Evolutionary conservation across 202 grass and related monocot species (phyloP), one percentile per base, ranked within the genome.

Genomic region (Panicum virgatum): DNA sequence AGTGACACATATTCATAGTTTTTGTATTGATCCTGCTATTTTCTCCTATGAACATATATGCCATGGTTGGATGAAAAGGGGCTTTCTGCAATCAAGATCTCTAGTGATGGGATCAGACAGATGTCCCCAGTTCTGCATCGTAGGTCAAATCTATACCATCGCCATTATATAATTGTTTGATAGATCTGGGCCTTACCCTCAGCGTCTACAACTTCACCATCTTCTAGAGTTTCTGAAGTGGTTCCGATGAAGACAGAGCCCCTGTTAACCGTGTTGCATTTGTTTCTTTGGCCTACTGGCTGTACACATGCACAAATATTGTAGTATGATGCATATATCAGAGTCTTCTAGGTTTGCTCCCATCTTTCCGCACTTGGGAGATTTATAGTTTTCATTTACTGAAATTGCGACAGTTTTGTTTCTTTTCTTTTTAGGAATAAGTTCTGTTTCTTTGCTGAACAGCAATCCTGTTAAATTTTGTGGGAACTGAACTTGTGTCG

Each of bases 141-240:
- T 82, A 73, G 79, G 66, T 88, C 46, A 72, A 30, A 39, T 50
- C 39, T 76, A 63, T 81, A 23, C 25, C 56, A 72, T 82, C 60
- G 2, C 0, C 0, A 52, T 39, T 69, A n/a, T 45, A 30, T 7
- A 89, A 86, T 86, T 38, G 62, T 75, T 62, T 46, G 61, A 68
- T 88, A 80, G 32, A 63, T 78, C 13, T 51, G 58, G 57, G 29
- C 38, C 22, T 61, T 51, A 11, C 22, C 25, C 72, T 67, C 27
- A 61, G 7, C 26, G n/a, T 78, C 56, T 44, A 44, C 25, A 32
- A 26, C 32, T 57, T 69, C 12, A 66, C 45, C 45, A 37, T 68
- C 60, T 36, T 30, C 29, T 79, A 79, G 12, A 74, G 26, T 66
- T 79, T 22, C 9, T 60, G 40, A 79, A 60, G 46, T 67, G 9